Evolutionary conservation across 2,329 filamentous ascomycete species (phyloP).

Genomic region (Coniochaeta sp.): DNA sequence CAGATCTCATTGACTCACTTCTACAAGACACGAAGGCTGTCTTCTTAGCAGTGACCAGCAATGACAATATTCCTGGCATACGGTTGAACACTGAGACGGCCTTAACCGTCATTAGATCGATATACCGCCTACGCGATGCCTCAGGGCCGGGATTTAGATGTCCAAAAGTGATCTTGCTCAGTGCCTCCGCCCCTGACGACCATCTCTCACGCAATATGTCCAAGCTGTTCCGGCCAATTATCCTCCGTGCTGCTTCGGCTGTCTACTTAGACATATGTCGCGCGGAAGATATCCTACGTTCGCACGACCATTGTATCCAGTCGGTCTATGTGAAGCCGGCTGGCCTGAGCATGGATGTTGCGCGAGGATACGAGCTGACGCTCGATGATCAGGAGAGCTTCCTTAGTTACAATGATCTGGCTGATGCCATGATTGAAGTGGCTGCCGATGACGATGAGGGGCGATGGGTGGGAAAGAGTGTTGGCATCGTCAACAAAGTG

Average conservation of each 20-base stretch:
- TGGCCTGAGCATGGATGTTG: constrained; percentile 25
- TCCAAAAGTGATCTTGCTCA: constrained; percentile 34
- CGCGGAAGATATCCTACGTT: constrained; percentile 27
- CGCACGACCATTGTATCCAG: constrained; percentile 26
- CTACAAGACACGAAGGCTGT: constrained; percentile 25
- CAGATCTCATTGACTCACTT: constrained; percentile 26
- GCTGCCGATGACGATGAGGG: constrained; percentile 26
- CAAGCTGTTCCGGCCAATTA: constrained; percentile 15
- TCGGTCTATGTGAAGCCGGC: constrained; percentile 34
- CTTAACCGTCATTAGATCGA: constrained; percentile 23
- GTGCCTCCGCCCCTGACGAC: constrained; percentile 31
- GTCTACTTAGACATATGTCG: constrained; percentile 28
- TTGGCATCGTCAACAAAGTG: constrained; percentile 18
- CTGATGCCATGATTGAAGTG: constrained; percentile 39
- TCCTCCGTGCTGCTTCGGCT: constrained; percentile 22
- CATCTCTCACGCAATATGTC: constrained; percentile 23
- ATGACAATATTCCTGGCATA: constrained; percentile 35
- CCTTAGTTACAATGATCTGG: constrained; percentile 34
- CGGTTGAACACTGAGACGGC: constrained; percentile 27
- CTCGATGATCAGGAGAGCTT: constrained; percentile 26
- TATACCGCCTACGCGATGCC: constrained; percentile 18
- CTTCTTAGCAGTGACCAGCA: constrained; percentile 31
- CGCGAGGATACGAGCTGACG: constrained; percentile 31
- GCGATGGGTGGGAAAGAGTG: constrained; percentile 15
- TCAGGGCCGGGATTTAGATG: constrained; percentile 21